Conservation (phyloP, 495 filamentous ascomycete species). For the Antarctomyces pellizariae region DNA sequence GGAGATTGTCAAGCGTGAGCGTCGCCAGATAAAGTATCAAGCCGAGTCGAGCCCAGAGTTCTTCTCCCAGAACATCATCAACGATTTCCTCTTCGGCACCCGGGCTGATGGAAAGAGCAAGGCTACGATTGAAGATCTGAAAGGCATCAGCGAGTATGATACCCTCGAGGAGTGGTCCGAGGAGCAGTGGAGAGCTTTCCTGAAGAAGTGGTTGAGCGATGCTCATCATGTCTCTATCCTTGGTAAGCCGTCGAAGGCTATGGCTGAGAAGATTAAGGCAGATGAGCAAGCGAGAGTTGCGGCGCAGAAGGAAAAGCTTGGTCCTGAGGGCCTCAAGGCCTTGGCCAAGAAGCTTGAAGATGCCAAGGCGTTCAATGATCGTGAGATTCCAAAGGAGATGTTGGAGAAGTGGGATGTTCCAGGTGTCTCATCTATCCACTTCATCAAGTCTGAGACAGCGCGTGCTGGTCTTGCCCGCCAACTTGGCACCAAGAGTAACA, state of each 20-base stretch:
- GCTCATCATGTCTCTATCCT: constrained; percentile 71
- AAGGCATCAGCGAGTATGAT: constrained; percentile 50
- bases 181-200: constrained; percentile 55
- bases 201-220: constrained; percentile 66
- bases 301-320: constrained; percentile 25
- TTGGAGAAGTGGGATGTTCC: constrained; percentile 68
- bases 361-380: constrained; percentile 62
- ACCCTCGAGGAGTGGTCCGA: constrained; percentile 59
- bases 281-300: constrained; percentile 40
- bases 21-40: constrained; percentile 52
- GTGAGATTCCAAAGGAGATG: constrained; percentile 49
- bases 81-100: constrained; percentile 75
- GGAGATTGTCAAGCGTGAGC: constrained; percentile 62
- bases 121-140: constrained; percentile 49
- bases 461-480: constrained; percentile 57
- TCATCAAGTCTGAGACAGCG: constrained; percentile 72
- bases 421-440: constrained; percentile 68
- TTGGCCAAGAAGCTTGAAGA: constrained; percentile 53
- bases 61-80: constrained; percentile 62
- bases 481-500: constrained; percentile 38
- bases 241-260: constrained; percentile 50
- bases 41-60: constrained; percentile 52
- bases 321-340: constrained; percentile 32
- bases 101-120: too few species aligned
- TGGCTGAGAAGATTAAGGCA: constrained; percentile 48